These are phyloP conservation scores for Aspergillus fumigatus DNA, from an alignment of 2,329 filamentous ascomycete species.

Conservation along the genomic window DNA sequence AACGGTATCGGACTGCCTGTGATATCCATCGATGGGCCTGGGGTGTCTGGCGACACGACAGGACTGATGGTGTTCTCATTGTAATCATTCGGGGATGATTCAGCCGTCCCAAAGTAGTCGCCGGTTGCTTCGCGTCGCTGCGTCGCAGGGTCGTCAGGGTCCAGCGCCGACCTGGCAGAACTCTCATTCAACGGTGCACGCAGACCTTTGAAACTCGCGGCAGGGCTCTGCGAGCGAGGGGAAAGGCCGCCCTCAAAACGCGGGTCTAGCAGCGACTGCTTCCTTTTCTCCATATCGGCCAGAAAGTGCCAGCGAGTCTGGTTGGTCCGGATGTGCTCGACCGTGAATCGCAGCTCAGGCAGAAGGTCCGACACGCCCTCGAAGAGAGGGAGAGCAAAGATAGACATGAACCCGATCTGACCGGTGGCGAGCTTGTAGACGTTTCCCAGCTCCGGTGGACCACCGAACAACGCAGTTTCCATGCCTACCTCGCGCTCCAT, in stretches of 20 bases:
- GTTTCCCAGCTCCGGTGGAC: slow-evolving; percentile 76
- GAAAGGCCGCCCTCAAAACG: slow-evolving; percentile 24
- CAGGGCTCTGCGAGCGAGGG: slow-evolving; percentile 33
- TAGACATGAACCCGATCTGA: slow-evolving; percentile 93
- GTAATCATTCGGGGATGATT: slow-evolving; percentile 14
- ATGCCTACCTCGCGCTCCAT: slow-evolving; percentile 90
- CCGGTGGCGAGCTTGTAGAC: slow-evolving; percentile 76
- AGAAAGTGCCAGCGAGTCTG: slow-evolving; percentile 60
- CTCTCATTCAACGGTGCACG: slow-evolving; percentile 9
- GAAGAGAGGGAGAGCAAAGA: slow-evolving; percentile 91
- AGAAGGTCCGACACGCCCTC: slow-evolving; percentile 81
- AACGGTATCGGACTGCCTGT: slow-evolving; percentile 21
- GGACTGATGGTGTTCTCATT: slow-evolving; percentile 33
- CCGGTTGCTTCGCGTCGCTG: slow-evolving; percentile 1
- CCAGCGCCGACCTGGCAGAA: slow-evolving; percentile 9
- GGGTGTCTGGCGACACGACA: slow-evolving; percentile 32
- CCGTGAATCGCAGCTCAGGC: slow-evolving; percentile 77
- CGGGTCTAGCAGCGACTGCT: slow-evolving; percentile 19
- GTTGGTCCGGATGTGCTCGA: slow-evolving; percentile 76
- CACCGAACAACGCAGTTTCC: slow-evolving; percentile 76
- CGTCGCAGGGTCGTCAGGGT: slow-evolving; percentile 1
- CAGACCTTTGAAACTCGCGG: slow-evolving; percentile 8
- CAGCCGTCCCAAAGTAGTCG: slow-evolving; percentile 16
- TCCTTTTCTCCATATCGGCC: slow-evolving; percentile 27
- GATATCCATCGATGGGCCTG: slow-evolving; percentile 33